These are phyloP conservation scores for Deinandra increscens DNA, from an alignment of 129 eudicot species.

Conservation along the genomic window DNA sequence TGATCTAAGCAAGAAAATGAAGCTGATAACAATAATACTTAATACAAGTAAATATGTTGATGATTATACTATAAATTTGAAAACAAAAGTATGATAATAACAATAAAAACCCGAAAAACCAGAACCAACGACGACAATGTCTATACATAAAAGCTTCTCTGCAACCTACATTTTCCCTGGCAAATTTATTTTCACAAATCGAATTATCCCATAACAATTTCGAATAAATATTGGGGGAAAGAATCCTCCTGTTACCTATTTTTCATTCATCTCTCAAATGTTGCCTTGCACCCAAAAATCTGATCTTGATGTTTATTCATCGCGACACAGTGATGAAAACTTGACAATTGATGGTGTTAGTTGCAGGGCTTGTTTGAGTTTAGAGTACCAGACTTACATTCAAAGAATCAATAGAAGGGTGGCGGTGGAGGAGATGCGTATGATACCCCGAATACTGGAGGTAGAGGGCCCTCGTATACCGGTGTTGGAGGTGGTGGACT, in stretches of 20 bases:
- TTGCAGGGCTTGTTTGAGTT: conserved; percentile 32
- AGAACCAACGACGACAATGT: conserved; percentile 38
- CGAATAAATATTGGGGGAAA: conserved; percentile 52
- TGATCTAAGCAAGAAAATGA: conserved; percentile 13
- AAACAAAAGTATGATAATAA: conserved; percentile 52
- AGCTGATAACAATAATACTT: conserved; percentile 13
- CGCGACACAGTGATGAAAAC: conserved; percentile 33
- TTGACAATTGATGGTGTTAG: conserved; percentile 19
- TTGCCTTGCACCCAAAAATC: conserved; percentile 28
- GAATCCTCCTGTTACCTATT: conserved; percentile 45
- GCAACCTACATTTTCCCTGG: conserved; percentile 51
- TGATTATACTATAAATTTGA: conserved; percentile 48
- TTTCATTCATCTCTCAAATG: conserved; percentile 16
- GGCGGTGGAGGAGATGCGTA: conserved; percentile 91
- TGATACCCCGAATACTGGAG: conserved; percentile 61
- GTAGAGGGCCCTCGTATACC: conserved; percentile 63
- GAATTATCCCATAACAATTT: conserved; percentile 54
- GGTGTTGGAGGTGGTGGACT: conserved; percentile 59
- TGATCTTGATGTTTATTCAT: conserved; percentile 31
- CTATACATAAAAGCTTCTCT: conserved; percentile 69
- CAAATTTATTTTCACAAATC: conserved; percentile 70
- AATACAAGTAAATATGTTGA: conserved; percentile 55
- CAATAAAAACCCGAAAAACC: conserved; percentile 46
- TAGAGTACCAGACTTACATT: conserved; percentile 34
- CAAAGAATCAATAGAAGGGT: conserved; percentile 84